Conservation (phyloP, 495 filamentous ascomycete genomes). For the Neurospora discreta region DNA sequence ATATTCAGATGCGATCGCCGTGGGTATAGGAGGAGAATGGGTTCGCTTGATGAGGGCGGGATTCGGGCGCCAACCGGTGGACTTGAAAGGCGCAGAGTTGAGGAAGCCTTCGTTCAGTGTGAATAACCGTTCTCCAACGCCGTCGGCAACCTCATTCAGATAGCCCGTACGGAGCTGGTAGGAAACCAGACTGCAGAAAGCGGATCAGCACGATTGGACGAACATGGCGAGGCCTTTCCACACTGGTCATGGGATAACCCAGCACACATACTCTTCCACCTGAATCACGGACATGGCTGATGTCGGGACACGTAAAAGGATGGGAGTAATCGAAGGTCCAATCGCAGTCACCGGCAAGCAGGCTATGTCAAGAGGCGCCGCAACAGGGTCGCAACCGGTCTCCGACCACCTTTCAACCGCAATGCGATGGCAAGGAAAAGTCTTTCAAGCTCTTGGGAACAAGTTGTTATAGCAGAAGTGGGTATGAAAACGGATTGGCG, state of each 20-base stretch:
- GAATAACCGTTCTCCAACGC: slow-evolving; percentile 90
- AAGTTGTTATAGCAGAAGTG: not conserved
- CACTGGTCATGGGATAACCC: not conserved
- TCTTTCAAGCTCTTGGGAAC: not conserved
- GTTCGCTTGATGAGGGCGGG: slow-evolving; percentile 73
- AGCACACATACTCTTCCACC: slow-evolving; percentile 76
- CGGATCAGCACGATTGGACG: slow-evolving; percentile 1
- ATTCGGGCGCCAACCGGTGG: slow-evolving; percentile 81
- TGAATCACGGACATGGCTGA: slow-evolving; percentile 78
- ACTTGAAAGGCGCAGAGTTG: slow-evolving; percentile 90
- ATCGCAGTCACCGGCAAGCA: not conserved
- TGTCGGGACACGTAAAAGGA: not conserved
- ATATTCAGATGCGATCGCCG: slow-evolving; percentile 80
- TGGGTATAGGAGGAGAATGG: slow-evolving; percentile 93
- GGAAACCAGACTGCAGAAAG: slow-evolving; percentile 60
- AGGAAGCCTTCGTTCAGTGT: slow-evolving; percentile 82
- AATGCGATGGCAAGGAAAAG: not conserved
- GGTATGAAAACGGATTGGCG: not conserved
- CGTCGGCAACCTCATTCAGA: slow-evolving; percentile 81
- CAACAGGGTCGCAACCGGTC: not conserved
- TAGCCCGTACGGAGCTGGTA: slow-evolving; percentile 91
- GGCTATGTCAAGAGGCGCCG: not conserved
- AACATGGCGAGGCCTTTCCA: not conserved
- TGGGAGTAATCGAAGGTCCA: not conserved
- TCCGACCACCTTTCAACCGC: not conserved